Percentiles rank a stretch among this genome's conserved stretches.
phyloP scores from a whole-genome alignment of 2,329 filamentous ascomycete genomes.

The Stachybotrys chlorohalonatus region DNA sequence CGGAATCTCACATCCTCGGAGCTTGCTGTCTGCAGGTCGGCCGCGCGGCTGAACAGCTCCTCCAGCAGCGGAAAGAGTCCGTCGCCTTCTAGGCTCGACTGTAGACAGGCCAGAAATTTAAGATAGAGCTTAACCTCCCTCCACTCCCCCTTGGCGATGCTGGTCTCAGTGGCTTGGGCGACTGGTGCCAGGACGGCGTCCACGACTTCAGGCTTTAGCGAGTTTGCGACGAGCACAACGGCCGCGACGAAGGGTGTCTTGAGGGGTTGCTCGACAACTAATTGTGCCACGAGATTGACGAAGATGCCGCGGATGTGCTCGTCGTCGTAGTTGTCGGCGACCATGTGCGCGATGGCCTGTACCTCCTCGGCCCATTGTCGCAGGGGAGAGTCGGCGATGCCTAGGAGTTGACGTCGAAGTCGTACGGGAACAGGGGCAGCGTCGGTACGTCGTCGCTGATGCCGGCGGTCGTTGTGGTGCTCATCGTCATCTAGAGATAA shows the following conservation, averaged over 20 bases:
- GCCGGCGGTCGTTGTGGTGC: conserved; percentile 66
- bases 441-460: conserved; percentile 65
- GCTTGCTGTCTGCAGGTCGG: conserved; percentile 84
- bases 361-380: conserved; percentile 74
- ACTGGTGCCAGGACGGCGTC: conserved; percentile 59
- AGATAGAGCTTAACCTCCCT: conserved; percentile 83
- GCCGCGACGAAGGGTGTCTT: conserved; percentile 95
- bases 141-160: conserved; percentile 70
- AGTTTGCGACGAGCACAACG: conserved; percentile 71
- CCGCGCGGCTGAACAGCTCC: conserved; percentile 85
- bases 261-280: conserved; percentile 84
- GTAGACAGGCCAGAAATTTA: conserved; percentile 81
- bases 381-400: conserved; percentile 73
- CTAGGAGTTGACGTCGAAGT: conserved; percentile 69
- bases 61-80: conserved; percentile 80
- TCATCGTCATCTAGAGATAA: conserved; percentile 55
- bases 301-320: conserved; percentile 67
- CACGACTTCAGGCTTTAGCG: conserved; percentile 65
- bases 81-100: conserved; percentile 70
- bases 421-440: conserved; percentile 59
- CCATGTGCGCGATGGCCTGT: conserved; percentile 61
- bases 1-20: conserved; percentile 70
- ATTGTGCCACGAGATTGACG: conserved; percentile 62
- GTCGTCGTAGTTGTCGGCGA: conserved; percentile 81
- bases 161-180: conserved; percentile 52